Evolutionary conservation across 352 stramenopile species (phyloP), one percentile per base, ranked within the genome.

Genomic region (Labyrinthula sp.): DNA sequence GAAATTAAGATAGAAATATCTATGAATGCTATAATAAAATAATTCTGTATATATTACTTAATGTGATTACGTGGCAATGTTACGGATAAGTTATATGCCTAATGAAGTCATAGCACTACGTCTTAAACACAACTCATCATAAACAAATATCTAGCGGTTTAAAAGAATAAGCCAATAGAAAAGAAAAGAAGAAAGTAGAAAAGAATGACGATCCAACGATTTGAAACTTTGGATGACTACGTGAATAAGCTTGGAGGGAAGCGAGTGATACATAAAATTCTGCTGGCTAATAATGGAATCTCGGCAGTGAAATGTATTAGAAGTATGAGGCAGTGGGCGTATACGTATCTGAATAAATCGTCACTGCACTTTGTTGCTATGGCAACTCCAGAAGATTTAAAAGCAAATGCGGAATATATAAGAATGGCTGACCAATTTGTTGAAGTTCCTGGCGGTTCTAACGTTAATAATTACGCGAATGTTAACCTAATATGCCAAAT

Each of bases 381-480:
- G 92, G 89, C 90, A 1, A 99, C 90, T 33, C 89, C 90, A 1
- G 90, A 99, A 54, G 91, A 99, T 71, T 66, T 99, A 34, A 71
- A 83, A 40, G 88, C 90, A 18, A 99, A 99, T 61, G 90, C 90
- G 21, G 92, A 99, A 70, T 91, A 88, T 24, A 98, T 99, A 58
- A 86, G 92, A 48, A 96, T 98, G 84, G 89, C 81, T 37, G 89
- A 99, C 62, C 77, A 97, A 58, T 90, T 99, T 34, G 84, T 96
- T 21, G 88, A 99, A 63, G 92, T 99, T 37, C 92, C 90, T 15
- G 89, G 90, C 40, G 92, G 92, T 39, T 87, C 86, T 38, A 99
- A 99, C 74, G 98, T 96, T 71, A 92, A 98, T 78, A 99, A 99
- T 72, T 99, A 99, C 65, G 89, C 89, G 59, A 99, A 99, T 68